A percentile compares a stretch with the other conserved stretches of the same genome.
These are phyloP conservation scores for Herpetospermum pedunculosum DNA, from an alignment of 306 rosid genomes.

Conservation along the genomic window DNA sequence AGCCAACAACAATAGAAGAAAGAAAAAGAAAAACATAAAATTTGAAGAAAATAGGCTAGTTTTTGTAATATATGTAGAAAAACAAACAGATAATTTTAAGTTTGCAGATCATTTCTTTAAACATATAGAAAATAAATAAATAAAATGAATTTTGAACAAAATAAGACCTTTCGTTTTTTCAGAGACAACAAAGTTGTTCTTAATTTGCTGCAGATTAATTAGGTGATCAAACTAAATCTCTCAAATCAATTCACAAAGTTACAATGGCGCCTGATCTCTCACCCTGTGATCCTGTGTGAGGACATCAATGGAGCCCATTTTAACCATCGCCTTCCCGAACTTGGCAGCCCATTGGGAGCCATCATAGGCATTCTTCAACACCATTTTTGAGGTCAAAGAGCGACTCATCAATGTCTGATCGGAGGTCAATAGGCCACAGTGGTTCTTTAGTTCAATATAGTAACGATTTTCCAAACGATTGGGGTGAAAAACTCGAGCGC, in stretches of 20 bases:
- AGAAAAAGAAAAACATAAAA: too few species aligned
- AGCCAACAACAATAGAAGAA: too few species aligned
- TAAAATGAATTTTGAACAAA: too few species aligned
- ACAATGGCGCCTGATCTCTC: constrained; percentile 26
- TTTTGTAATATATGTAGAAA: too few species aligned
- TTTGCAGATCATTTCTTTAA: too few species aligned
- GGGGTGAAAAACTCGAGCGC: constrained; percentile 18
- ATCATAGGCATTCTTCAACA: constrained; percentile 10
- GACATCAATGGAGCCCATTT: constrained; percentile 24
- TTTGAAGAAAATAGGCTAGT: too few species aligned
- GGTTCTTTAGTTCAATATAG: constrained; percentile 11
- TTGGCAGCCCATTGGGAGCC: constrained; percentile 16
- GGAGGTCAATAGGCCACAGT: constrained; percentile 10
- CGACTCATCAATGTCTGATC: constrained; percentile 22
- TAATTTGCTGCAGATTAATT: too few species aligned
- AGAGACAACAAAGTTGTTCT: too few species aligned
- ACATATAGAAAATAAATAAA: too few species aligned
- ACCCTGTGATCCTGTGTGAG: constrained; percentile 20
- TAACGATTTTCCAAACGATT: constrained; percentile 16
- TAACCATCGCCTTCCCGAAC: constrained; percentile 28
- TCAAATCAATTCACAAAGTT: constrained; percentile 18
- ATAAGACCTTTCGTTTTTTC: too few species aligned
- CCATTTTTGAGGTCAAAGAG: constrained; percentile 5
- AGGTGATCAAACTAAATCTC: too few species aligned
- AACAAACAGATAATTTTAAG: too few species aligned